Evolutionary conservation across 2,329 filamentous ascomycete species (phyloP), one percentile per base, ranked within the genome.

Genomic region (Aspergillaceae sp.): DNA sequence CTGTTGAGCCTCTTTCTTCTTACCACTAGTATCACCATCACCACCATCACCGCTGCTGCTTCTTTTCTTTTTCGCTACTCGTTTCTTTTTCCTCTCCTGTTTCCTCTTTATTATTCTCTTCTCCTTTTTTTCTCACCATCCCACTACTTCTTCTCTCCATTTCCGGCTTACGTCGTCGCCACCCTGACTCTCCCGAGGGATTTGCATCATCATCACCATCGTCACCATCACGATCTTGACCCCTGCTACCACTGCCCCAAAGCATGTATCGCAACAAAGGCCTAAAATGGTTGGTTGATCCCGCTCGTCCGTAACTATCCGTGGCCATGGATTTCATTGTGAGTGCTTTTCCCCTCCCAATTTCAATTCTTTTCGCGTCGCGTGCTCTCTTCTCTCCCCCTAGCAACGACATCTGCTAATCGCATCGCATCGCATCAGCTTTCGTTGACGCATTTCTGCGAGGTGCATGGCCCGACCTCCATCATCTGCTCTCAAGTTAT

Each of bases 361-460:
- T 41, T 35, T 41, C 44, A 41, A 9, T 45, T 43, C 36, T 27
- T 35, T 30, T 35, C 42, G n/a, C 44, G 27, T 44, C 34, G 36
- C 50, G 41, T 37, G 42, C 42, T 36, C 29, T 41, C 28, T 19
- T 35, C 19, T n/a, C 44, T 35, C 40, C 9, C 28, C 7, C 7
- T 42, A 46, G 44, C 49, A 43, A 47, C 41, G 4, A 8, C 11
- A 29, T n/a, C 34, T 19, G n/a, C 44, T 19, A 26, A 40, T 41
- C 48, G 48, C 33, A 44, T 42, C 48, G 48, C 33, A 44, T 42
- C 19, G 19, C 19, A 19, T 19, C 56, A 80, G 77, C 73, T 80
- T 59, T 79, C 77, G 57, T 72, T 80, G 52, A 78, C 77, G 53
- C 77, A 80, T 66, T 80, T 80, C 62, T 80, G 77, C 65, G 77